Evolutionary conservation across 1,284 basidiomycete genomes (phyloP), one percentile per base, ranked within the genome.

Genomic region (Sanghuangporus sanghuang): DNA sequence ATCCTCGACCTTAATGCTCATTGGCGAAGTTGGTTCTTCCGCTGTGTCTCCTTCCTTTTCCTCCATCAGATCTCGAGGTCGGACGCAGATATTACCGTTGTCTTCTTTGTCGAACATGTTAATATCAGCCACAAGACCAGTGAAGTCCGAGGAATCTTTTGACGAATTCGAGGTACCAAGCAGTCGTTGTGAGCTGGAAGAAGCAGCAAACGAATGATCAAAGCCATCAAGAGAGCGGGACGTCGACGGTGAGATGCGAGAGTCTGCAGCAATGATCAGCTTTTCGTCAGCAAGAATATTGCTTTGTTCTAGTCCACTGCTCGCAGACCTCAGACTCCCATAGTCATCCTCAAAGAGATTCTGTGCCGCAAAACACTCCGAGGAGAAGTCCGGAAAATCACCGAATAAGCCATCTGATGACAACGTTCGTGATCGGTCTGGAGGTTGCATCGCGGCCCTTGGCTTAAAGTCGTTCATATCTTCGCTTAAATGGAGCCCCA

Each of bases 11-110:
- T 54, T 55, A 16, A 46, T 18, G 39, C 16, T 56, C 38, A 21
- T 21, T 1, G 39, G 35, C 7, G 32, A 52, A n/a, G 14, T 21
- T 38, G 48, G 58, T 39, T 32, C 35, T 52, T 52, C 35, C 7
- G 27, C n/a, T n/a, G 7, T 16, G 12, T 50, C 16, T 3, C 16
- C 27, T 8, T 14, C 23, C 40, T 7, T 7, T 2, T 46, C 36
- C 27, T 44, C 55, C 67, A 80, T 75, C 50, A 82, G 75, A 59
- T 82, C 79, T 39, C 78, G 71, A 40, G 84, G 84, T 67, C 85
- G 78, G 61, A 85, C 73, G 39, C 78, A 71, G 8, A 58, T 71
- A 48, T 61, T 62, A 38, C 73, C 71, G 59, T 69, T 69, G 14
- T 69, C 64, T 49, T 70, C 62, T 52, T 66, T 61, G 23, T 74